Evolutionary conservation across 805 yeast genomes (phyloP).

Genomic region (Brettanomyces custersianus): DNA sequence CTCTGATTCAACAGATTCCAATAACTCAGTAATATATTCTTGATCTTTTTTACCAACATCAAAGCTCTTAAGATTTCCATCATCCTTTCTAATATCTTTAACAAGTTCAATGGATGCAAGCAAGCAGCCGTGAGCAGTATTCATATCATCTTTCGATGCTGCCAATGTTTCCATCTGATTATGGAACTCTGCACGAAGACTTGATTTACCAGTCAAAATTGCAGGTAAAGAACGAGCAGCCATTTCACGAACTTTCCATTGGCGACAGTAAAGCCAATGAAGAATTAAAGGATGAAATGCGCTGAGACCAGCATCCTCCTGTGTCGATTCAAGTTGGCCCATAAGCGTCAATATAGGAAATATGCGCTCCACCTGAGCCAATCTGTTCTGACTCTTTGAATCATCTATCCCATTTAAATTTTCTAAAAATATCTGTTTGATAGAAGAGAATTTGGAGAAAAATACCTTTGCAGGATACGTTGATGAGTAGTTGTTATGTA

Average conservation of each 20-base stretch:
- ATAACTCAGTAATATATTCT: too few relatives aligned
- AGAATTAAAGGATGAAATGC: slow-evolving; percentile 43
- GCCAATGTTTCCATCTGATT: slow-evolving; percentile 6
- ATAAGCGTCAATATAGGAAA: slow-evolving; percentile 72
- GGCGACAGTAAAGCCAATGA: slow-evolving; percentile 38
- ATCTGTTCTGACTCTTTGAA: slow-evolving; percentile 22
- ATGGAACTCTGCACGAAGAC: slow-evolving; percentile 19
- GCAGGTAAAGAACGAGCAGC: slow-evolving; percentile 65
- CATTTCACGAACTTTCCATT: slow-evolving; percentile 86
- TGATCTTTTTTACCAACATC: too few relatives aligned
- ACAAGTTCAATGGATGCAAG: slow-evolving; percentile 37
- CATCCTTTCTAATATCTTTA: background rate
- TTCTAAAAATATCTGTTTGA: slow-evolving; percentile 39
- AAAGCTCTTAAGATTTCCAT: background rate
- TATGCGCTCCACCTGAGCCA: slow-evolving; percentile 37
- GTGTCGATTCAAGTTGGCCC: slow-evolving; percentile 55
- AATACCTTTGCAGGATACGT: slow-evolving; percentile 44
- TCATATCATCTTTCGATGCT: slow-evolving; percentile 23
- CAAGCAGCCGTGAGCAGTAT: slow-evolving; percentile 51
- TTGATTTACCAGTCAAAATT: slow-evolving; percentile 28
- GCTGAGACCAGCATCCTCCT: slow-evolving; percentile 41
- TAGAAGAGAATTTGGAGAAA: slow-evolving; percentile 53
- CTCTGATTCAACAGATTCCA: background rate
- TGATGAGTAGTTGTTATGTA: slow-evolving; percentile 21
- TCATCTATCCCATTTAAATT: slow-evolving; percentile 28